Base-by-base conservation (phyloP, 2,329 filamentous ascomycete species). In the Diaporthe ampelina region DNA sequence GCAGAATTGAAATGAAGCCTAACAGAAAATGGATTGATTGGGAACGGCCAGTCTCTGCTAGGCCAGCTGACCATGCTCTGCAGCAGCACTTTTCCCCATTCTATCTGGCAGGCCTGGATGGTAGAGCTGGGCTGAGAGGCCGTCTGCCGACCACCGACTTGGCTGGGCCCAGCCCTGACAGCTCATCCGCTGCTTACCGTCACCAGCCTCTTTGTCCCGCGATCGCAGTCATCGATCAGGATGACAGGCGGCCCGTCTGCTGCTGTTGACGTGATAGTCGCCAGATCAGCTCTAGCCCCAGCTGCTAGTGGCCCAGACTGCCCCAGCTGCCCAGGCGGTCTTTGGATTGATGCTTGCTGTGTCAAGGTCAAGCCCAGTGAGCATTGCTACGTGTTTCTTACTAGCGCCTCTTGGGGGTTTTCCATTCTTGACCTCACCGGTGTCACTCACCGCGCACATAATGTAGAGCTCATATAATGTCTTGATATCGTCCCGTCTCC, bases 401-500 rank as follows among this genome's bases (percentile, higher is more conserved):
- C 29, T 50, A 67, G 61, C 61, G 61, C 45, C 32, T 37, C 45
- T 54, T 37, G n/a, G 29, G 29, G 32, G 48, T 68, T 32, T 68
- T 54, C 63, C 63, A 40, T 21, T 68, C 32, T 48, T 68, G 63
- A 54, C 48, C 48, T 68, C 45, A 26, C 9, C 48, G 9, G 19
- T 40, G 45, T 21, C 48, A 40, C 32, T 54, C 29, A 54, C 63
- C 45, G n/a, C 17, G 45, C 50, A 19, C 48, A 54, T 54, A 68
- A 52, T 29, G 37, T 15, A 37, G 7, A 29, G 15, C 13, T 43
- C 15, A 43, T 43, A 43, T 43, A 43, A 43, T 37, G 45, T 37
- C 63, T 67, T 67, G 63, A 37, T 68, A 40, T 68, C 63, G 48
- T 68, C 63, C 63, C 24, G 48, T 68, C 32, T 68, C 63, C 48